These are phyloP conservation scores for Botrytis galanthina DNA, from an alignment of 2,329 filamentous ascomycete species.

Conservation along the genomic window DNA sequence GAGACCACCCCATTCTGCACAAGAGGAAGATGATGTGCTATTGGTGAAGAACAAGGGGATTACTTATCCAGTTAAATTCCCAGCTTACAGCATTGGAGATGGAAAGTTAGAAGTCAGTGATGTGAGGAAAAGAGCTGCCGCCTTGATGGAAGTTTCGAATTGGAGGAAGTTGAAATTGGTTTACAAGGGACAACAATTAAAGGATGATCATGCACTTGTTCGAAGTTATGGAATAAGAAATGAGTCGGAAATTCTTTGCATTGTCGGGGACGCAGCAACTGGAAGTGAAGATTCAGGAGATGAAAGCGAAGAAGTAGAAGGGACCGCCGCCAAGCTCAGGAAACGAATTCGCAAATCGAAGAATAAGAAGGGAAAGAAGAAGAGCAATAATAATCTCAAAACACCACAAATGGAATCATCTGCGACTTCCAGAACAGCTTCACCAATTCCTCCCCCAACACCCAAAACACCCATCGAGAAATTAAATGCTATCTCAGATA, in stretches of 20 bases:
- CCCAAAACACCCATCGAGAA: conserved; percentile 54
- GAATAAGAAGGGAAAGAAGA: conserved; percentile 42
- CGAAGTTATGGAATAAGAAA: conserved; percentile 61
- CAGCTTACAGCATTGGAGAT: conserved; percentile 71
- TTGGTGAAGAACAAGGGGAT: conserved; percentile 66
- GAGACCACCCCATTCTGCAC: conserved; percentile 41
- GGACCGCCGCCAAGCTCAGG: conserved; percentile 35
- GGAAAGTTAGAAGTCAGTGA: conserved; percentile 67
- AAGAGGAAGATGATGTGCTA: conserved; percentile 65
- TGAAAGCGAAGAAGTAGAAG: conserved; percentile 43
- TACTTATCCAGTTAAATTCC: conserved; percentile 69
- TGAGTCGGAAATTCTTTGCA: conserved; percentile 59
- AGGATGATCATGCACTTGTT: conserved; percentile 57
- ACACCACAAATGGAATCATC: conserved; percentile 35
- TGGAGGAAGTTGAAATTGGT: conserved; percentile 62
- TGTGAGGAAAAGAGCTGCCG: conserved; percentile 63
- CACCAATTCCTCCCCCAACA: conserved; percentile 37
- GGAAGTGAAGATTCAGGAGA: conserved; percentile 46
- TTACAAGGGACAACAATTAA: conserved; percentile 71
- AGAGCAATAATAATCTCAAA: conserved; percentile 34
- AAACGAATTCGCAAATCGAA: conserved; percentile 41
- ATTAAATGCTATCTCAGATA: conserved; percentile 62
- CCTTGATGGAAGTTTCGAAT: conserved; percentile 62
- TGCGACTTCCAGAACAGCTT: conserved; percentile 32
- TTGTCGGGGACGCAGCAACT: conserved; percentile 52